Conservation (phyloP, 108 stramenopile species). For the Nannochloropsis granulata region DNA sequence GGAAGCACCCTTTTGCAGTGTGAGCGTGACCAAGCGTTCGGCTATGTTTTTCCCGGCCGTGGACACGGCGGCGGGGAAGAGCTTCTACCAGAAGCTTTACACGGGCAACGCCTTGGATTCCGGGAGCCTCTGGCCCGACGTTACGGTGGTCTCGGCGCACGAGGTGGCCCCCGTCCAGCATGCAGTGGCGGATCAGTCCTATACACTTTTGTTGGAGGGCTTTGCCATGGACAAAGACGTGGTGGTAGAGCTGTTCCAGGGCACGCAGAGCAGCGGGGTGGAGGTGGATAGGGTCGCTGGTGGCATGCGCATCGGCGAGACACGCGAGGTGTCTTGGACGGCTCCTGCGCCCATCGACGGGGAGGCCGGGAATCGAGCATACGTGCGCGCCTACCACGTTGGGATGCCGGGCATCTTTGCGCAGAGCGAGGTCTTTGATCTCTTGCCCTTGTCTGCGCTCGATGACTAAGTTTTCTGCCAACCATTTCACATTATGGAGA, state of each 20-base stretch:
- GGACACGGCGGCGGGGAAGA: background rate
- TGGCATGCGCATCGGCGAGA: background rate
- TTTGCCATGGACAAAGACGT: background rate
- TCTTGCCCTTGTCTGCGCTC: background rate
- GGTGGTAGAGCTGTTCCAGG: background rate
- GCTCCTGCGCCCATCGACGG: background rate
- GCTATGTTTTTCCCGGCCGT: background rate
- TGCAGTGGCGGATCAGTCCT: background rate
- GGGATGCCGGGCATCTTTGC: background rate
- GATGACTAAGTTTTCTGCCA: background rate
- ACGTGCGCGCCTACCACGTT: background rate
- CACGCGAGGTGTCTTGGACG: background rate
- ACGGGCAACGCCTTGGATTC: background rate
- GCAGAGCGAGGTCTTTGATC: background rate
- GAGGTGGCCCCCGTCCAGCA: background rate
- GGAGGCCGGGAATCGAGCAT: background rate
- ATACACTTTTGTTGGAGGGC: background rate
- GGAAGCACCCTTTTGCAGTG: background rate
- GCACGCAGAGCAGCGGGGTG: background rate
- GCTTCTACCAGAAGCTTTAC: background rate
- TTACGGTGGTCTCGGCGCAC: background rate
- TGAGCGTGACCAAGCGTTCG: background rate
- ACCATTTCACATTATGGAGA: too few relatives aligned
- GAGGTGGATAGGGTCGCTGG: background rate
- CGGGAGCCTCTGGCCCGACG: background rate